These are phyloP conservation scores for Blastocystis sp. DNA, from an alignment of 352 stramenopile species.

Conservation along the genomic window DNA sequence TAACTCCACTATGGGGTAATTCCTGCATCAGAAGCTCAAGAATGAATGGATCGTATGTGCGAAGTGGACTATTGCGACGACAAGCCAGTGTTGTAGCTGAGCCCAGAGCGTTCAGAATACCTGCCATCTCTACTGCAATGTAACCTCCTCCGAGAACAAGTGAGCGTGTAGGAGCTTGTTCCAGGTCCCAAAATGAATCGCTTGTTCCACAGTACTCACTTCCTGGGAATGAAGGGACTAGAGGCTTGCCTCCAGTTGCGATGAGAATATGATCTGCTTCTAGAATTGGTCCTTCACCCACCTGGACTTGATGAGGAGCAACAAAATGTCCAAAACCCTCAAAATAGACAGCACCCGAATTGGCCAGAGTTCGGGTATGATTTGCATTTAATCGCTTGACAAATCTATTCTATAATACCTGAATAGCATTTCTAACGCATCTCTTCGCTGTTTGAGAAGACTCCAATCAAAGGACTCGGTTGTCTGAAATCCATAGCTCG, in stretches of 20 bases:
- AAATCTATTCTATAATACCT: slow-evolving; percentile 80
- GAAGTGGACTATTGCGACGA: slow-evolving; percentile 80
- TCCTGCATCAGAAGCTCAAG: slow-evolving; percentile 76
- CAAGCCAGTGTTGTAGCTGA: slow-evolving; percentile 84
- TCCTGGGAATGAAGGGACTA: slow-evolving; percentile 79
- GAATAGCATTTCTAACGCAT: neutral
- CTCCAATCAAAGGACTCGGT: slow-evolving; percentile 63
- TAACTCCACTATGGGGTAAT: slow-evolving; percentile 75
- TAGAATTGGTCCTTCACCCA: slow-evolving; percentile 74
- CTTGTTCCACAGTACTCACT: slow-evolving; percentile 88
- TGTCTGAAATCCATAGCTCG: slow-evolving; percentile 77
- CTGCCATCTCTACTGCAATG: slow-evolving; percentile 94
- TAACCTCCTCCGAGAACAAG: slow-evolving; percentile 94
- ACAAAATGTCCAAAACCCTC: slow-evolving; percentile 84
- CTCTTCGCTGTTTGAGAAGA: slow-evolving; percentile 50
- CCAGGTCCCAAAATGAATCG: slow-evolving; percentile 94
- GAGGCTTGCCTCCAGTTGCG: slow-evolving; percentile 85
- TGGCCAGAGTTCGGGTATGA: slow-evolving; percentile 87
- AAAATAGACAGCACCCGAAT: slow-evolving; percentile 82
- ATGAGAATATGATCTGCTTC: slow-evolving; percentile 87
- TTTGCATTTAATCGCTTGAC: slow-evolving; percentile 91
- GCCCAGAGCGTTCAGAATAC: slow-evolving; percentile 88
- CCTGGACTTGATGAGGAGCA: slow-evolving; percentile 78
- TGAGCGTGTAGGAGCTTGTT: slow-evolving; percentile 83
- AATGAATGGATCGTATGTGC: slow-evolving; percentile 84